Conservation (phyloP, 2,329 filamentous ascomycete species). For the Epichloe baconii region DNA sequence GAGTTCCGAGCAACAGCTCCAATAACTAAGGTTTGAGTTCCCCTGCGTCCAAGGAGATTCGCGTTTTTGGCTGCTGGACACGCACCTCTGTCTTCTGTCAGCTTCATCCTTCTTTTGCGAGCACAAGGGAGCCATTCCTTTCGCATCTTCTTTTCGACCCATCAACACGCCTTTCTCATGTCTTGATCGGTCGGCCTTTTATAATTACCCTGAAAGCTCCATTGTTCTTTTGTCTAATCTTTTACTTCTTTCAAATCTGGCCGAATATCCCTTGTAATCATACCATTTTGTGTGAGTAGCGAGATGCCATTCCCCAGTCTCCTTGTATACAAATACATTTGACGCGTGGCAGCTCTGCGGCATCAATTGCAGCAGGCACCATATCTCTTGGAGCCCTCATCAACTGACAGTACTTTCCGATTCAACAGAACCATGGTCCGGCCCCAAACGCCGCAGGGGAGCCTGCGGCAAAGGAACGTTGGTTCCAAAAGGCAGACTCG, state of each 20-base stretch:
- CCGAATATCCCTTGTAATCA: background rate
- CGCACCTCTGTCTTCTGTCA: background rate
- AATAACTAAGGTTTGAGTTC: background rate
- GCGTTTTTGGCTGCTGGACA: background rate
- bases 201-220: conserved; percentile 4
- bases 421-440: conserved; percentile 28
- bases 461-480: conserved; percentile 46
- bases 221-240: background rate
- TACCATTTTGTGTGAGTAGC: conserved; percentile 1
- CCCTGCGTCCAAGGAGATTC: background rate
- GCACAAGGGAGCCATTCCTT: conserved; percentile 3
- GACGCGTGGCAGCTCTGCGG: background rate
- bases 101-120: conserved; percentile 3
- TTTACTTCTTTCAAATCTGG: conserved; percentile 6
- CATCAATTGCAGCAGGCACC: background rate
- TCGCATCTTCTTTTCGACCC: background rate
- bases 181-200: conserved; percentile 3
- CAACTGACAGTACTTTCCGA: conserved; percentile 4
- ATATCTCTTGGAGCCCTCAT: background rate
- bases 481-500: conserved; percentile 35
- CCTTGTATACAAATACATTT: background rate
- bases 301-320: background rate
- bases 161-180: background rate
- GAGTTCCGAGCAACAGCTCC: background rate
- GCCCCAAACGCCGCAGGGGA: conserved; percentile 40